Evolutionary conservation across 2,329 filamentous ascomycete species (phyloP).

Genomic region (Metarhizium album): DNA sequence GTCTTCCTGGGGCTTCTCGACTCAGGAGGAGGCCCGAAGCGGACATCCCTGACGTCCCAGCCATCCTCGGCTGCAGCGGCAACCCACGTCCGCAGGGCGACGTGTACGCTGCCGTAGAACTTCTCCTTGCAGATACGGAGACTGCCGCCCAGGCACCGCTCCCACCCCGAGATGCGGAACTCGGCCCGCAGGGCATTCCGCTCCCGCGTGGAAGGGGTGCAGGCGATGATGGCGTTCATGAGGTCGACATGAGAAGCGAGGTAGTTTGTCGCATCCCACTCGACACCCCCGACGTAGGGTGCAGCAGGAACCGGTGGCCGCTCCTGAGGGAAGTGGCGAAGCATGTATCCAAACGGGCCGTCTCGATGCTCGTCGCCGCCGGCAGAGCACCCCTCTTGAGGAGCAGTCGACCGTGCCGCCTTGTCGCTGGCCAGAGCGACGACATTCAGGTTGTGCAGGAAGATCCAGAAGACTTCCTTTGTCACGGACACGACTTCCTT

Average conservation of each 20-base stretch:
- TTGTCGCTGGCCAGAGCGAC: conserved; percentile 51
- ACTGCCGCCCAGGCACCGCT: conserved; percentile 76
- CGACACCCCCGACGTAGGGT: conserved; percentile 91
- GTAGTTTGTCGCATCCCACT: conserved; percentile 98
- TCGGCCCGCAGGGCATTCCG: conserved; percentile 72
- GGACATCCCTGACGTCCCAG: conserved; percentile 74
- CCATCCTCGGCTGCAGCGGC: conserved; percentile 76
- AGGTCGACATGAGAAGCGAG: conserved; percentile 86
- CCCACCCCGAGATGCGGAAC: conserved; percentile 75
- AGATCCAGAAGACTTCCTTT: conserved; percentile 99
- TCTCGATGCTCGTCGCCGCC: conserved; percentile 12
- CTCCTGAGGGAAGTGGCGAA: conserved; percentile 69
- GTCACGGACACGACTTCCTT: conserved; percentile 88
- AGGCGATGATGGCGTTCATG: conserved; percentile 81
- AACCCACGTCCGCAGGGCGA: conserved; percentile 81
- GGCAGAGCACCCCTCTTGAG: neutral
- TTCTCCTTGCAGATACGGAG: conserved; percentile 93
- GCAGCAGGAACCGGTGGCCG: conserved; percentile 86
- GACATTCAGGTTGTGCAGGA: conserved; percentile 87
- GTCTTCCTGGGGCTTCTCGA: conserved; percentile 21
- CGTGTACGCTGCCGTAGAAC: conserved; percentile 88
- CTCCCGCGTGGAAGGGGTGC: conserved; percentile 55
- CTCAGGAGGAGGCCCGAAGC: conserved; percentile 51
- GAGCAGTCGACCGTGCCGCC: conserved; percentile 11
- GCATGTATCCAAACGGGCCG: conserved; percentile 49